A percentile compares a stretch with the other conserved stretches of the same genome.
These are phyloP conservation scores for Peronospora farinosa DNA, from an alignment of 352 stramenopile genomes.

Conservation along the genomic window DNA sequence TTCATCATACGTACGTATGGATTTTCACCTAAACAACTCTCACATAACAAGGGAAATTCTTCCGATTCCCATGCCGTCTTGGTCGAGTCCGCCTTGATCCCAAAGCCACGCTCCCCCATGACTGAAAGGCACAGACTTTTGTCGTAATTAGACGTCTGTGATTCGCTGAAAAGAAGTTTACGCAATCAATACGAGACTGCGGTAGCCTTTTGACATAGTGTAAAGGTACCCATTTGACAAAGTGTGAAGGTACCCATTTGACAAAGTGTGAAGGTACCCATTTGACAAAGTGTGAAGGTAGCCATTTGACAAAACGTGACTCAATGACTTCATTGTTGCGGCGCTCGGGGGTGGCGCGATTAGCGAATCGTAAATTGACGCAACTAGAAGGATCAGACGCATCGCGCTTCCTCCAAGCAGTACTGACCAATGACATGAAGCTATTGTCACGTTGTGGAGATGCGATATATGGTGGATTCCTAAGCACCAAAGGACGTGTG, in stretches of 20 bases:
- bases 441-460: conserved; percentile 39
- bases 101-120: conserved; percentile 83
- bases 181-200: conserved; percentile 1
- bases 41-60: conserved; percentile 97
- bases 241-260: conserved; percentile 10
- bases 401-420: conserved; percentile 67
- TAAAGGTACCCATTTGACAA: conserved; percentile 11
- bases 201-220: conserved; percentile 18
- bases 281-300: conserved; percentile 11
- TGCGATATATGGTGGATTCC: conserved; percentile 70
- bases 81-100: conserved; percentile 81
- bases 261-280: conserved; percentile 6
- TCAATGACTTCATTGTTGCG: conserved; percentile 27
- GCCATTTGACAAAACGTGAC: conserved; percentile 13
- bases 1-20: conserved; percentile 99
- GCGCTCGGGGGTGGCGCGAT: conserved; percentile 36
- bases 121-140: conserved; percentile 2
- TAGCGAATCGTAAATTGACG: conserved; percentile 52
- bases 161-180: conserved; percentile 16
- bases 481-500: conserved; percentile 73
- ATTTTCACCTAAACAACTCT: conserved; percentile 98
- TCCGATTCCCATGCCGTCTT: conserved; percentile 89
- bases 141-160: not conserved
- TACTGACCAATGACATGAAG: conserved; percentile 85
- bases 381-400: conserved; percentile 68